These are phyloP conservation scores for Otatea glauca DNA, from an alignment of 176 grass and related monocot genomes.

Conservation along the genomic window DNA sequence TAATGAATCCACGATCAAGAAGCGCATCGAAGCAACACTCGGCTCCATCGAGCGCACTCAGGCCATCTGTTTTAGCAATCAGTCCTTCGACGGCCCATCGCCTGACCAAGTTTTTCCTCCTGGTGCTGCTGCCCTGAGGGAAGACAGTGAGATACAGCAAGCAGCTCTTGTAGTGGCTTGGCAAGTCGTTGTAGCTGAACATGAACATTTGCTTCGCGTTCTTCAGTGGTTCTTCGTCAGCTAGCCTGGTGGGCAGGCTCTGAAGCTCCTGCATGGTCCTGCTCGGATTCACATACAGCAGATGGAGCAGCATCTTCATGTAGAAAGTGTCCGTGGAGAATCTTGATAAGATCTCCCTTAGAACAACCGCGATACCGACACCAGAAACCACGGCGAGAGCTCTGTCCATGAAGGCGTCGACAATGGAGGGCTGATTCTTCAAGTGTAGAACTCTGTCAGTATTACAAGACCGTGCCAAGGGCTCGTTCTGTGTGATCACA, in stretches of 20 bases:
- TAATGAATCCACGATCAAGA: not conserved
- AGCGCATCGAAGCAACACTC: not conserved
- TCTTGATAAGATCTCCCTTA: not conserved
- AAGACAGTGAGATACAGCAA: not conserved
- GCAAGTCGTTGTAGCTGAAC: not conserved
- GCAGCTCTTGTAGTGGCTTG: conserved; percentile 8
- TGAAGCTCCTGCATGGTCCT: not conserved
- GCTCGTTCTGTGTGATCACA: no score
- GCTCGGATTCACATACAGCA: not conserved
- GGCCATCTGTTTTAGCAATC: not conserved
- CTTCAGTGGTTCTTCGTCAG: not conserved
- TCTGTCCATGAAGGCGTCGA: no score
- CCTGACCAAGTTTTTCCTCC: conserved; percentile 10
- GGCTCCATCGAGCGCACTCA: not conserved
- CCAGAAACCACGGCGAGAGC: no score
- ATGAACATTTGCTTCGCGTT: not conserved
- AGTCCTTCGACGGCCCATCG: conserved; percentile 19
- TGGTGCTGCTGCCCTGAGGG: not conserved
- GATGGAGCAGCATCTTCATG: conserved; percentile 5
- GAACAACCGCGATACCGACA: no score
- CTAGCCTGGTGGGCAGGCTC: not conserved
- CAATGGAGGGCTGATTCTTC: no score
- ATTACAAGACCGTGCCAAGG: no score
- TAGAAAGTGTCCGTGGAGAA: not conserved
- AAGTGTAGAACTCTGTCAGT: no score